phyloP scores from a whole-genome alignment of 192 early-diverging fungal species.

The Dispira simplex region DNA sequence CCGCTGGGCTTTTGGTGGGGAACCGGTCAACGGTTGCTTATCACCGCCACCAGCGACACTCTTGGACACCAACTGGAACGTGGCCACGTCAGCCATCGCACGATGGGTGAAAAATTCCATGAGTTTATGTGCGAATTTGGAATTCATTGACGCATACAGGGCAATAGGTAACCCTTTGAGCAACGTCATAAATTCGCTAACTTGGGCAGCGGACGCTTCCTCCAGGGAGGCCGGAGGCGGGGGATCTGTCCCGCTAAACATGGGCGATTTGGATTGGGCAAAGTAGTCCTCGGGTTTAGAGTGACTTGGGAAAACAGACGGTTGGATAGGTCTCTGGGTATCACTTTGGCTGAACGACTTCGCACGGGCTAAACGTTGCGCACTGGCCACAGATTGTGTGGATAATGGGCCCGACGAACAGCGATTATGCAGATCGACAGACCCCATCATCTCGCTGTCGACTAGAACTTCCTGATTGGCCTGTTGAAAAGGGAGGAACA shows the following conservation, averaged over 20 bases:
- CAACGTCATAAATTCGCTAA: neutral
- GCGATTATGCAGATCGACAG: neutral
- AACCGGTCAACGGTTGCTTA: neutral
- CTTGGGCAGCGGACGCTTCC: neutral
- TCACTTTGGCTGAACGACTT: neutral
- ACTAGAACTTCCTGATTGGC: neutral
- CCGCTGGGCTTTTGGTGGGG: neutral
- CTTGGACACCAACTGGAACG: neutral
- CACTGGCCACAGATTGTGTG: neutral
- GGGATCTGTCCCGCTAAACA: neutral
- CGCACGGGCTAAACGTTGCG: neutral
- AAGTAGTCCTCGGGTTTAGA: neutral
- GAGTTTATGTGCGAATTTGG: neutral
- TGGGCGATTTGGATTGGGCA: neutral
- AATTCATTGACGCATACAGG: neutral
- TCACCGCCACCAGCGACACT: neutral
- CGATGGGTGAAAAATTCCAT: constrained; percentile 2
- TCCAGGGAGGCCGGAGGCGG: neutral
- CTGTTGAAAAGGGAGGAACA: no score
- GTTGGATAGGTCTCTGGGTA: neutral
- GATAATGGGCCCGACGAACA: neutral
- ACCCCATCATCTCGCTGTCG: neutral
- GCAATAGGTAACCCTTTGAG: neutral
- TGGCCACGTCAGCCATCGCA: neutral
- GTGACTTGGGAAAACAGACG: neutral